These are phyloP conservation scores for Mycena citricolor DNA, from an alignment of 1,284 basidiomycete genomes.

Conservation along the genomic window DNA sequence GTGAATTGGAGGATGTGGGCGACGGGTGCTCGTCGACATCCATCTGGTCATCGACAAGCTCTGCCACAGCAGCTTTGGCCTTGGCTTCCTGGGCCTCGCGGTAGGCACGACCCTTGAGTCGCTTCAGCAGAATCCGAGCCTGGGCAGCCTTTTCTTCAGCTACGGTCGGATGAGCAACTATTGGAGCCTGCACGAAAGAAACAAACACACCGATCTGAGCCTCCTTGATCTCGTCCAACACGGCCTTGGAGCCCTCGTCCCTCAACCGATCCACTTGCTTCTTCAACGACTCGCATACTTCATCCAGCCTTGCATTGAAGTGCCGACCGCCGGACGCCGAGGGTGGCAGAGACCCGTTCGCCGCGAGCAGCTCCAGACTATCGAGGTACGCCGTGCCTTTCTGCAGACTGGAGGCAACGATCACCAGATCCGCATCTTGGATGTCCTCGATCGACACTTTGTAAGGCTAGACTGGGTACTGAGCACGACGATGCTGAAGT, in stretches of 20 bases:
- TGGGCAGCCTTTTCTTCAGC: conserved; percentile 48
- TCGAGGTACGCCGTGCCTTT: conserved; percentile 75
- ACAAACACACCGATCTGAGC: conserved; percentile 60
- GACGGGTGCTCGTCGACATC: too few species aligned
- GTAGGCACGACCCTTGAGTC: conserved; percentile 73
- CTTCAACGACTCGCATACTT: conserved; percentile 56
- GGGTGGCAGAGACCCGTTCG: conserved; percentile 60
- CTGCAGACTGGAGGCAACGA: conserved; percentile 87
- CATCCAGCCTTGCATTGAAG: conserved; percentile 78
- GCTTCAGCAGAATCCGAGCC: conserved; percentile 53
- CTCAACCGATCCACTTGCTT: conserved; percentile 69
- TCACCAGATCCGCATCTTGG: conserved; percentile 82
- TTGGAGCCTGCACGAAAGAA: conserved; percentile 38
- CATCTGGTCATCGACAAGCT: too few species aligned
- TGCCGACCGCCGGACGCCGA: conserved; percentile 72
- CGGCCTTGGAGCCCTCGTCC: conserved; percentile 58
- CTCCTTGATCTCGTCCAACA: conserved; percentile 60
- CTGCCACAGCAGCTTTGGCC: conserved; percentile 23
- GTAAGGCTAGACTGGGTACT: conserved; percentile 63
- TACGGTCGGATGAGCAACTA: conserved; percentile 35
- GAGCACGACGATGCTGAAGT: conserved; percentile 70
- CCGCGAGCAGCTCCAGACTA: conserved; percentile 72
- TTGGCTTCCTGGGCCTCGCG: conserved; percentile 50
- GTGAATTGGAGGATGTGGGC: neutral
- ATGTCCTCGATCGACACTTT: conserved; percentile 73